Evolutionary conservation across 2,329 filamentous ascomycete genomes (phyloP).

Genomic region (Aspergillus pseudonomiae): DNA sequence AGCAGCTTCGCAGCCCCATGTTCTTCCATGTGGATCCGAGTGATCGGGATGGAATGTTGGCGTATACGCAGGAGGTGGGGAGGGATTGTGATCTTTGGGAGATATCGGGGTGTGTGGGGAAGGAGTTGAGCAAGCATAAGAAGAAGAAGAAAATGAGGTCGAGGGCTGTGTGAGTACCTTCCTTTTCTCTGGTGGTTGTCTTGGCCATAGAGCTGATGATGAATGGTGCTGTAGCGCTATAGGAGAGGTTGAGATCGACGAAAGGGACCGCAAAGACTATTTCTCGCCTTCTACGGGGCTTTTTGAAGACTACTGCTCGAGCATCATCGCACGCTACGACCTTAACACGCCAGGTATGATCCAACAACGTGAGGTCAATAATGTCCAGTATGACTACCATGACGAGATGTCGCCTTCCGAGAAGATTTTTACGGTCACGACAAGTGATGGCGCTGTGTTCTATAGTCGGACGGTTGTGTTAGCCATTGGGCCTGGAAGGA

Average conservation of each 20-base stretch:
- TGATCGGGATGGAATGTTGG: slow-evolving; percentile 73
- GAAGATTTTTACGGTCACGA: slow-evolving; percentile 67
- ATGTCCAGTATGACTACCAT: slow-evolving; percentile 63
- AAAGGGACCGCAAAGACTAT: slow-evolving; percentile 70
- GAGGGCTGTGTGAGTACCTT: slow-evolving; percentile 18
- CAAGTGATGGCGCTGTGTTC: slow-evolving; percentile 54
- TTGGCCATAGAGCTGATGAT: neutral
- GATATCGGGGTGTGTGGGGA: slow-evolving; percentile 74
- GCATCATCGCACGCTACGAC: slow-evolving; percentile 61
- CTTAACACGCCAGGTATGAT: slow-evolving; percentile 58
- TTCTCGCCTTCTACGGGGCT: slow-evolving; percentile 65
- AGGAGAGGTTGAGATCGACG: slow-evolving; percentile 59
- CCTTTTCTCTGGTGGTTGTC: neutral
- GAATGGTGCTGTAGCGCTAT: slow-evolving; percentile 14
- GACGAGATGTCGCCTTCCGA: slow-evolving; percentile 46
- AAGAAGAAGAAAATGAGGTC: slow-evolving; percentile 69
- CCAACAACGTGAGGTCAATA: slow-evolving; percentile 60
- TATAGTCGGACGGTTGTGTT: slow-evolving; percentile 68
- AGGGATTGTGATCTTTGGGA: slow-evolving; percentile 68
- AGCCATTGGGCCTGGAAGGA: slow-evolving; percentile 70
- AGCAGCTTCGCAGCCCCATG: slow-evolving; percentile 75
- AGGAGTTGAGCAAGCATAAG: slow-evolving; percentile 77
- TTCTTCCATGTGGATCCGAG: slow-evolving; percentile 79
- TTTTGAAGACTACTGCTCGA: slow-evolving; percentile 64
- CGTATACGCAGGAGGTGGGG: slow-evolving; percentile 65